Conservation (phyloP, 2,329 filamentous ascomycete genomes). For the Phialophora chinensis region DNA sequence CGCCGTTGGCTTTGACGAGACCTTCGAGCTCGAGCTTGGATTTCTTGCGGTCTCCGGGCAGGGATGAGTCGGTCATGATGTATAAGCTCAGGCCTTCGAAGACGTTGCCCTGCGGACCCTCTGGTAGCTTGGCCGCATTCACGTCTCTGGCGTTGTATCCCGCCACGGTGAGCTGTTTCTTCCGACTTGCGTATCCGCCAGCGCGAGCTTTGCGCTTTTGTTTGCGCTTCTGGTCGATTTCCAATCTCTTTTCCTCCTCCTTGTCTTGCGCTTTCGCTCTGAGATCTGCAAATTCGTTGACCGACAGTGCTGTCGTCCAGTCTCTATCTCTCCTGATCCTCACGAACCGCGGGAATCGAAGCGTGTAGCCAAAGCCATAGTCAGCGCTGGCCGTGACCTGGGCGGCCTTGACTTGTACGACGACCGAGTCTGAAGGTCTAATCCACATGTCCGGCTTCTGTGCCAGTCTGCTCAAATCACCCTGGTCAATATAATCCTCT, state of each 20-base stretch:
- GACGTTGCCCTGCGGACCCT: conserved; percentile 57
- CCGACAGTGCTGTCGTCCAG: conserved; percentile 80
- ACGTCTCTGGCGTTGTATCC: conserved; percentile 64
- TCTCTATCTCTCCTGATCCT: conserved; percentile 78
- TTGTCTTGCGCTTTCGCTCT: conserved; percentile 73
- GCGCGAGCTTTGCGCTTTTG: conserved; percentile 65
- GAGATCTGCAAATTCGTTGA: conserved; percentile 77
- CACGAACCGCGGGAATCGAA: conserved; percentile 92
- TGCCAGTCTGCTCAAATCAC: conserved; percentile 69
- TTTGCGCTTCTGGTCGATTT: conserved; percentile 57
- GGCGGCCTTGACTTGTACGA: conserved; percentile 87
- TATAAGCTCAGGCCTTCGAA: conserved; percentile 81
- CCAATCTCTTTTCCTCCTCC: conserved; percentile 62
- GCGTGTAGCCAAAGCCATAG: conserved; percentile 76
- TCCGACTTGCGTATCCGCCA: conserved; percentile 55
- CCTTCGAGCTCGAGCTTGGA: conserved; percentile 79
- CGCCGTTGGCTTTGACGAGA: conserved; percentile 82
- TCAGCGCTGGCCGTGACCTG: conserved; percentile 75
- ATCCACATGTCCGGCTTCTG: conserved; percentile 95
- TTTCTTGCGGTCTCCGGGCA: conserved; percentile 67
- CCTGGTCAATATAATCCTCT: conserved; percentile 75
- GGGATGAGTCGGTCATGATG: conserved; percentile 75
- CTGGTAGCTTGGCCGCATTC: conserved; percentile 27
- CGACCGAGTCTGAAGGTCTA: conserved; percentile 81
- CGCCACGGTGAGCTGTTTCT: conserved; percentile 71